Conservation (phyloP, 2,329 filamentous ascomycete genomes). For the Arthrobotrys conoides region DNA sequence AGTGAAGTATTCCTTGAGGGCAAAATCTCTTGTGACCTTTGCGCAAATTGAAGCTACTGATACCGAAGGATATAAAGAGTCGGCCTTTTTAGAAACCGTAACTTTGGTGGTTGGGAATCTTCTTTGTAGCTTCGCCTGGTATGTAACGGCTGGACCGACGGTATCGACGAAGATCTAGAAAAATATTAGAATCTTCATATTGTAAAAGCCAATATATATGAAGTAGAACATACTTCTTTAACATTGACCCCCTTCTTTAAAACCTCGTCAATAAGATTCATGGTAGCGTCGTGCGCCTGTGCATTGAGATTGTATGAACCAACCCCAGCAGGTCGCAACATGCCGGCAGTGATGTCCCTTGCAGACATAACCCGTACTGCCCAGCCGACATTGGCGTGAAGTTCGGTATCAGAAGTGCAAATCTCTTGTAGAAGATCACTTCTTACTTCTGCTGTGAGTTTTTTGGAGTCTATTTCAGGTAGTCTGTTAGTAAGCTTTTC, state of each 20-base stretch:
- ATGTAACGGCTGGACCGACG: constrained; percentile 82
- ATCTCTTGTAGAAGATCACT: constrained; percentile 75
- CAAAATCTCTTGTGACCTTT: constrained; percentile 93
- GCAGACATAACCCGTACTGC: constrained; percentile 85
- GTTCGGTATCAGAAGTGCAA: constrained; percentile 34
- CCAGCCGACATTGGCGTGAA: constrained; percentile 80
- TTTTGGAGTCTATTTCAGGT: constrained; percentile 92
- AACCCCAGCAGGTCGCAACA: constrained; percentile 74
- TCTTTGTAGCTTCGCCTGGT: constrained; percentile 86
- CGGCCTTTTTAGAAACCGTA: constrained; percentile 90
- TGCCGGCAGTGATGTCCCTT: constrained; percentile 82
- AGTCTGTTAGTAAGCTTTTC: constrained; percentile 76
- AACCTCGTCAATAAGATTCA: constrained; percentile 83
- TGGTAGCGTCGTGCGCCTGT: constrained; percentile 75
- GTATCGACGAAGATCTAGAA: constrained; percentile 88
- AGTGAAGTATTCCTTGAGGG: constrained; percentile 74
- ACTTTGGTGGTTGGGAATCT: constrained; percentile 84
- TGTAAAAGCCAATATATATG: not conserved
- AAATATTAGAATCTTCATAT: constrained; percentile 9
- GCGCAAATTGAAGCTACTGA: constrained; percentile 94
- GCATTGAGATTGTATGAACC: constrained; percentile 86
- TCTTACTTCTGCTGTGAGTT: constrained; percentile 84
- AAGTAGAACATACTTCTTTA: constrained; percentile 70
- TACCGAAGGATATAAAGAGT: constrained; percentile 91
- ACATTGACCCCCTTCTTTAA: constrained; percentile 84